A percentile compares a stretch with the other conserved stretches of the same genome.
phyloP scores from a whole-genome alignment of 1,284 basidiomycete species.

The Phylloboletellus chloephorus region DNA sequence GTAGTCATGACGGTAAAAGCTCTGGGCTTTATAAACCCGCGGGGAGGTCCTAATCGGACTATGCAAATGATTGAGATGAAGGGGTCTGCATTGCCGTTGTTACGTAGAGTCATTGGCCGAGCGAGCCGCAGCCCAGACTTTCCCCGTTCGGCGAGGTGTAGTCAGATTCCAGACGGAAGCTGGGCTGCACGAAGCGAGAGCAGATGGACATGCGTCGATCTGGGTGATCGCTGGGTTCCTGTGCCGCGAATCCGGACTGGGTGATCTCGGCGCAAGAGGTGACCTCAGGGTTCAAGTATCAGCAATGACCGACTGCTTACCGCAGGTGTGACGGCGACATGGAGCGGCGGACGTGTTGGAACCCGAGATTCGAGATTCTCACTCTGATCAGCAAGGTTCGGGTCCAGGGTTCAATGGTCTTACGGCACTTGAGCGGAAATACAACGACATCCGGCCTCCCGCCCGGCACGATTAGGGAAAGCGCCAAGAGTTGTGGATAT shows the following conservation, averaged over 20 bases:
- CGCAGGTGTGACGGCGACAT: background rate
- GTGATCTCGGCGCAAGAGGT: constrained; percentile 2
- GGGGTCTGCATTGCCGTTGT: constrained; percentile 22
- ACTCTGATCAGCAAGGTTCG: too few relatives aligned
- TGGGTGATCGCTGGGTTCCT: constrained; percentile 7
- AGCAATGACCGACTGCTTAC: constrained; percentile 1
- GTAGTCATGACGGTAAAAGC: background rate
- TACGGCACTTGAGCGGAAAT: constrained; percentile 28
- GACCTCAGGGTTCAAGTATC: constrained; percentile 16
- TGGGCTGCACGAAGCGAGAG: constrained; percentile 16
- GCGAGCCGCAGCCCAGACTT: constrained; percentile 6
- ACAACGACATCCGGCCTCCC: too few relatives aligned
- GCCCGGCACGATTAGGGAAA: too few relatives aligned
- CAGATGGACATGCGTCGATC: constrained; percentile 13
- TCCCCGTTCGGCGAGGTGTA: constrained; percentile 7
- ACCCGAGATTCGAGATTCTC: background rate
- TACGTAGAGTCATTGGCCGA: constrained; percentile 22
- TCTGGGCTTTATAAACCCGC: constrained; percentile 20
- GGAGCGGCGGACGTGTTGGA: background rate
- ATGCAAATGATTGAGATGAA: constrained; percentile 10
- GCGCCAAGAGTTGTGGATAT: too few relatives aligned
- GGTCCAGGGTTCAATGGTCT: background rate
- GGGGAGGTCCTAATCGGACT: constrained; percentile 10
- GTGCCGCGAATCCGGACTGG: constrained; percentile 6
- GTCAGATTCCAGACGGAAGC: constrained; percentile 9